Conservation (phyloP, 352 stramenopile species). For the Globisporangium sylvaticum region DNA sequence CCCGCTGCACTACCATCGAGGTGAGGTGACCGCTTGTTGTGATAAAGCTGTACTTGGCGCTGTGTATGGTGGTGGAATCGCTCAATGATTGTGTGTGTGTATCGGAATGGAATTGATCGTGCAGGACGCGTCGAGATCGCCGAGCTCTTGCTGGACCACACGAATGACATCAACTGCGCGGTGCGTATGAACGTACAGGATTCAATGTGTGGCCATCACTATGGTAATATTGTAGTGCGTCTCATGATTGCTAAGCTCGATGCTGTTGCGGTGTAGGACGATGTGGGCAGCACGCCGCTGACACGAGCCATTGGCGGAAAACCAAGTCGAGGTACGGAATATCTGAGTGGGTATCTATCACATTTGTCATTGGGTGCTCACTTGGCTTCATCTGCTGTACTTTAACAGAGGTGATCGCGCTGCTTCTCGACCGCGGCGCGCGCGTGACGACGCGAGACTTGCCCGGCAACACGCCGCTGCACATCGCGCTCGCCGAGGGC, state of each 20-base stretch:
- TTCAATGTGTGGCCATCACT: too few relatives aligned
- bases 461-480: constrained; percentile 59
- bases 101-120: too few relatives aligned
- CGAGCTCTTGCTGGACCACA: constrained; percentile 68
- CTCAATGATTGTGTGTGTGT: not conserved
- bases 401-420: constrained; percentile 51
- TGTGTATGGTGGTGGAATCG: not conserved
- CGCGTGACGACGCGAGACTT: constrained; percentile 53
- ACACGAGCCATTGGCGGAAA: constrained; percentile 57
- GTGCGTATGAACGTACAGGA: too few relatives aligned
- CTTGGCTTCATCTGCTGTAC: too few relatives aligned
- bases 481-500: constrained; percentile 62
- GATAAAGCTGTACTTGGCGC: too few relatives aligned
- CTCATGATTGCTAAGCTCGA: too few relatives aligned
- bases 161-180: constrained; percentile 53
- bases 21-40: constrained; percentile 12
- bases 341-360: too few relatives aligned
- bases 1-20: constrained; percentile 71
- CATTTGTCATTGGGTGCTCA: too few relatives aligned
- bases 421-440: constrained; percentile 62
- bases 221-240: too few relatives aligned
- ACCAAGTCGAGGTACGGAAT: constrained; percentile 39
- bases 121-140: constrained; percentile 59
- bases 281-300: constrained; percentile 56
- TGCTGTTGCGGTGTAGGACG: constrained; percentile 39